Percentiles rank a stretch among this genome's conserved stretches.
phyloP scores from a whole-genome alignment of 768 basidiomycete species.

The Amanita exitialis region DNA sequence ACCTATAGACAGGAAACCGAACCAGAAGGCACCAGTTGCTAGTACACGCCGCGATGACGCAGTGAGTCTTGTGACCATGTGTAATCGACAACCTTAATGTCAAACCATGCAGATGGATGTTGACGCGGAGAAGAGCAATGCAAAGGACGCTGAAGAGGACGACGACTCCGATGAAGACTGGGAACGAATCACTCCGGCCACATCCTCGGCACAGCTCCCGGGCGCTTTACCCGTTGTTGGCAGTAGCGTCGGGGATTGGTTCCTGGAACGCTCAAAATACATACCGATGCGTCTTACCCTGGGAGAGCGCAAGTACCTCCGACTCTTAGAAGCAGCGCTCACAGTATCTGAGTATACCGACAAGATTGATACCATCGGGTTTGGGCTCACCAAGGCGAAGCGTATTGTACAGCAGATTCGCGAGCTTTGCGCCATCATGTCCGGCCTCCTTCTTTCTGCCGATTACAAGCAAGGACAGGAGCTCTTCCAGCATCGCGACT shows the following conservation, averaged over 20 bases:
- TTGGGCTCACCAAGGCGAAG: conserved; percentile 73
- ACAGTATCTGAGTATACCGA: conserved; percentile 85
- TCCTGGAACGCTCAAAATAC: conserved; percentile 70
- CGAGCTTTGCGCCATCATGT: conserved; percentile 82
- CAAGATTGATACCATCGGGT: conserved; percentile 78
- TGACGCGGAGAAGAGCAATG: conserved; percentile 26
- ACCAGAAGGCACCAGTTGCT: conserved; percentile 18
- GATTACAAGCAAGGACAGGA: conserved; percentile 89
- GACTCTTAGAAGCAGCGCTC: conserved; percentile 77
- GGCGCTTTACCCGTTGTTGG: conserved; percentile 53
- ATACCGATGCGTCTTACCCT: conserved; percentile 74
- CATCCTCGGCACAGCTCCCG: conserved; percentile 24
- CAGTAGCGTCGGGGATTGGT: conserved; percentile 70
- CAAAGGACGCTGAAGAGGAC: conserved; percentile 12
- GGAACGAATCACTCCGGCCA: conserved; percentile 25
- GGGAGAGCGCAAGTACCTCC: conserved; percentile 72
- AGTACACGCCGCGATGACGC: conserved; percentile 16
- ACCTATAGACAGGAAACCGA: conserved; percentile 24
- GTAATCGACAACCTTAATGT: not conserved
- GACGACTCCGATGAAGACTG: conserved; percentile 31
- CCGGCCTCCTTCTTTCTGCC: conserved; percentile 70
- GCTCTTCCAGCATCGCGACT: conserved; percentile 74
- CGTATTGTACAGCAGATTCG: conserved; percentile 81
- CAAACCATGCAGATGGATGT: conserved; percentile 34
- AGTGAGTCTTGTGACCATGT: conserved; percentile 14